Evolutionary conservation across 2,329 filamentous ascomycete species (phyloP).

Genomic region (Chaetomiaceae sp.): DNA sequence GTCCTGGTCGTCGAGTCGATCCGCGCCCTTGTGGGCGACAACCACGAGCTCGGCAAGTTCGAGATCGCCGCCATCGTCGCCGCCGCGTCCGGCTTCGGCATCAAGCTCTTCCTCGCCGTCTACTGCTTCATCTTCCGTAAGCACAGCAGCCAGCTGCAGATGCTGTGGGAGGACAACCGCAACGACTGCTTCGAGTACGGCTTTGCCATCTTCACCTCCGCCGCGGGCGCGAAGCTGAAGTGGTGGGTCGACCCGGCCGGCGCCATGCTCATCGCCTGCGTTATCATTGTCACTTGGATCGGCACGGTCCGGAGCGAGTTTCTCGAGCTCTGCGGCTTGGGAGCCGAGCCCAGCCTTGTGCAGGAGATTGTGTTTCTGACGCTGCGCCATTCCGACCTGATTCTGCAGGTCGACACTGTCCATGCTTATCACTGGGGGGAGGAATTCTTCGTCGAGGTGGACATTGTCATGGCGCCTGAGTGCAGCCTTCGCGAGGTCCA

Average conservation of each 20-base stretch:
- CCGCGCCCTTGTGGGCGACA: constrained; percentile 60
- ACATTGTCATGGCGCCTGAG: constrained; percentile 84
- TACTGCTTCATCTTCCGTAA: constrained; percentile 82
- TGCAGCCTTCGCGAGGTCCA: constrained; percentile 74
- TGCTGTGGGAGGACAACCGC: constrained; percentile 93
- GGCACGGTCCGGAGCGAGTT: constrained; percentile 67
- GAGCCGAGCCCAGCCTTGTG: constrained; percentile 83
- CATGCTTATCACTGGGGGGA: constrained; percentile 88
- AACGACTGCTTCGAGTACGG: constrained; percentile 95
- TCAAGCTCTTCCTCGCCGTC: constrained; percentile 76
- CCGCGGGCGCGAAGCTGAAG: constrained; percentile 77
- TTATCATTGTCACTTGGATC: no score
- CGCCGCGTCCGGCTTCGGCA: constrained; percentile 75
- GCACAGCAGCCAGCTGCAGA: constrained; percentile 84
- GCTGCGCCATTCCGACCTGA: constrained; percentile 80
- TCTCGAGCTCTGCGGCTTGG: constrained; percentile 85
- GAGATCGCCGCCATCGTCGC: constrained; percentile 80
- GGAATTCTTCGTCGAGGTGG: constrained; percentile 88
- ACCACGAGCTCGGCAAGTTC: constrained; percentile 66
- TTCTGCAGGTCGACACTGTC: constrained; percentile 89
- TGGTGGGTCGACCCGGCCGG: constrained; percentile 97
- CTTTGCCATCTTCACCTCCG: constrained; percentile 82
- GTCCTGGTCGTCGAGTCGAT: constrained; percentile 88
- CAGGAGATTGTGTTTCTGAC: constrained; percentile 95
- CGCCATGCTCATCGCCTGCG: constrained; percentile 76